A percentile compares a stretch with the other conserved stretches of the same genome.
Conservation (phyloP, 2,329 filamentous ascomycete genomes). For the Aureobasidium namibiae region DNA sequence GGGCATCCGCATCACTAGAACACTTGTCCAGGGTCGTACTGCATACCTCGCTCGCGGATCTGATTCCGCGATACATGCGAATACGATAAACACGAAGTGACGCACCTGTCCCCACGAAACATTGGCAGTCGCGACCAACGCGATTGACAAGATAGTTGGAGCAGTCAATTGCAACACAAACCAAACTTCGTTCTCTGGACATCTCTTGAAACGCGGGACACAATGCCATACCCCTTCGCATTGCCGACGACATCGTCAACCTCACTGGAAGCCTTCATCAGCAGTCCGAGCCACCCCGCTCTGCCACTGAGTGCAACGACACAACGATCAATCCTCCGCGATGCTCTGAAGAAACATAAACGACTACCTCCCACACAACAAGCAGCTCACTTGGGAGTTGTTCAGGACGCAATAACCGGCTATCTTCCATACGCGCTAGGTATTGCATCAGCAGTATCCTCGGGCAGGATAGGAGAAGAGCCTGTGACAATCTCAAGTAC, state of each 20-base stretch:
- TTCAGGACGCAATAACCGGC: slow-evolving; percentile 60
- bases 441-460: slow-evolving; percentile 49
- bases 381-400: slow-evolving; percentile 58
- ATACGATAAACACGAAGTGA: neutral
- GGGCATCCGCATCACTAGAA: neutral
- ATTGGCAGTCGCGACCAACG: slow-evolving; percentile 1
- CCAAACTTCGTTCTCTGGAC: neutral
- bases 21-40: neutral
- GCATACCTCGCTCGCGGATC: neutral
- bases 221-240: slow-evolving; percentile 82
- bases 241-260: slow-evolving; percentile 86
- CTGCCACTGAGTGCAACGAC: slow-evolving; percentile 76
- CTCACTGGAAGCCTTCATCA: slow-evolving; percentile 69
- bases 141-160: neutral
- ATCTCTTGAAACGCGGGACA: neutral
- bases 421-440: slow-evolving; percentile 82
- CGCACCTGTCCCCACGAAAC: neutral
- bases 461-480: slow-evolving; percentile 45
- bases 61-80: neutral
- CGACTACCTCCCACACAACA: slow-evolving; percentile 67
- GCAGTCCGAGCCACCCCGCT: slow-evolving; percentile 78
- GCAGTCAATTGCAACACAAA: neutral
- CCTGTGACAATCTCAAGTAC: slow-evolving; percentile 57
- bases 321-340: slow-evolving; percentile 72
- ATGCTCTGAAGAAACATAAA: slow-evolving; percentile 83